These are phyloP conservation scores for Echinochloa phyllopogon DNA, from an alignment of 176 grass and related monocot species.

Conservation along the genomic window DNA sequence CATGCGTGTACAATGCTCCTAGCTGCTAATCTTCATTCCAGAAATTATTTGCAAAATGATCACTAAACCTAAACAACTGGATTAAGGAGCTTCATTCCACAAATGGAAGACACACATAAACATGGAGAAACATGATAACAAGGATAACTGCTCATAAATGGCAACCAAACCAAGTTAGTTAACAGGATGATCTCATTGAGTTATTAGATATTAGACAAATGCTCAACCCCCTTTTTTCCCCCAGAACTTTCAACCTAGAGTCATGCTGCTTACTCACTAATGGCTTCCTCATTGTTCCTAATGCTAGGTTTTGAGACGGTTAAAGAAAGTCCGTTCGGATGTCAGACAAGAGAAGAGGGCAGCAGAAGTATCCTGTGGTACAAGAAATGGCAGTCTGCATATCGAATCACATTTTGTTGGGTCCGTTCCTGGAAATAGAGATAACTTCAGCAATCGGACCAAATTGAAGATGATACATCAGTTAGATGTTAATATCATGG, in stretches of 20 bases:
- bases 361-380: conserved; percentile 37
- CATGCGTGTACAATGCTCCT: background rate
- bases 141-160: conserved; percentile 12
- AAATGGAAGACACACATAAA: conserved; percentile 9
- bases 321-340: conserved; percentile 77
- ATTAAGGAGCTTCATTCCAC: conserved; percentile 25
- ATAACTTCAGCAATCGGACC: conserved; percentile 35
- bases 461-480: conserved; percentile 55
- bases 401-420: conserved; percentile 41
- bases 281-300: conserved; percentile 29
- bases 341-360: conserved; percentile 40
- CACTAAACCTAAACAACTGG: conserved; percentile 1
- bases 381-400: conserved; percentile 47
- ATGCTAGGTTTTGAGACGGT: conserved; percentile 72
- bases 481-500: conserved; percentile 32
- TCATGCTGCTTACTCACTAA: conserved; percentile 12
- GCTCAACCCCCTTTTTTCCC: background rate
- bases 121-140: background rate
- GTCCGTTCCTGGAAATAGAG: conserved; percentile 46
- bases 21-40: conserved; percentile 3
- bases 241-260: conserved; percentile 7
- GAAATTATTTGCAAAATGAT: conserved; percentile 21
- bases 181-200: conserved; percentile 18
- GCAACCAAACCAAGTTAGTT: conserved; percentile 3
- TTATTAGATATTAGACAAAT: background rate